Percentiles rank a stretch among this genome's conserved stretches.
phyloP scores from a whole-genome alignment of 331 rosid genomes.

The Quercus tomentella region DNA sequence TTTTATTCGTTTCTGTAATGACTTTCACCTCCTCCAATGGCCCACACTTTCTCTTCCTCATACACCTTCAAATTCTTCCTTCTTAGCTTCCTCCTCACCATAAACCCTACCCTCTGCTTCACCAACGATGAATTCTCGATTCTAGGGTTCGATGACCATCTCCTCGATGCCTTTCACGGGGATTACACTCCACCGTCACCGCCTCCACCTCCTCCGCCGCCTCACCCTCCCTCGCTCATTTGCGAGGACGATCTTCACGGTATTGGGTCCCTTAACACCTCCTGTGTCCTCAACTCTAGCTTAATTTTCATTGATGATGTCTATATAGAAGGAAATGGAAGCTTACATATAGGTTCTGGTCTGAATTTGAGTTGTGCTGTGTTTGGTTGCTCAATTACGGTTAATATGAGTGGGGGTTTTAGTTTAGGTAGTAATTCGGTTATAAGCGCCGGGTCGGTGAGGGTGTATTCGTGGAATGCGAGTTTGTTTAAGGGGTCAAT shows the following conservation, averaged over 20 bases:
- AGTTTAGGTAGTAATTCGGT: slow-evolving; percentile 42
- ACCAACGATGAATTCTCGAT: slow-evolving; percentile 48
- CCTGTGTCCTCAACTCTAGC: slow-evolving; percentile 66
- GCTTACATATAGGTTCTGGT: slow-evolving; percentile 49
- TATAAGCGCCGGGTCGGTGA: slow-evolving; percentile 40
- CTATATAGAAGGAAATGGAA: slow-evolving; percentile 79
- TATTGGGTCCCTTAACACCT: slow-evolving; percentile 54
- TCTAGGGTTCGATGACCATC: slow-evolving; percentile 18
- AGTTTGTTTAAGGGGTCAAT: slow-evolving; percentile 37
- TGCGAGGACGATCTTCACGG: slow-evolving; percentile 67
- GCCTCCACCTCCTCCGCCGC: slow-evolving; percentile 68
- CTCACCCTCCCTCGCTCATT: slow-evolving; percentile 73
- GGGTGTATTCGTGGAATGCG: slow-evolving; percentile 32
- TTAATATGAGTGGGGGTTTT: slow-evolving; percentile 61
- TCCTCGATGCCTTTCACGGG: slow-evolving; percentile 36
- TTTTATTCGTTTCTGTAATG: slow-evolving; percentile 24
- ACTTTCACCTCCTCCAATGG: slow-evolving; percentile 55
- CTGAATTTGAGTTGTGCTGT: slow-evolving; percentile 64
- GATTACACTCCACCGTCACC: slow-evolving; percentile 90
- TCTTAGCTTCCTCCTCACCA: slow-evolving; percentile 7
- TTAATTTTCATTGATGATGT: slow-evolving; percentile 51
- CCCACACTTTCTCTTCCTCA: slow-evolving; percentile 19
- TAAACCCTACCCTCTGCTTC: slow-evolving; percentile 19
- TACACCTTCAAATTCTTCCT: slow-evolving; percentile 13
- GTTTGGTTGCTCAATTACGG: slow-evolving; percentile 58